Evolutionary conservation across 2,329 filamentous ascomycete genomes (phyloP).

Genomic region (Fusarium graminum): DNA sequence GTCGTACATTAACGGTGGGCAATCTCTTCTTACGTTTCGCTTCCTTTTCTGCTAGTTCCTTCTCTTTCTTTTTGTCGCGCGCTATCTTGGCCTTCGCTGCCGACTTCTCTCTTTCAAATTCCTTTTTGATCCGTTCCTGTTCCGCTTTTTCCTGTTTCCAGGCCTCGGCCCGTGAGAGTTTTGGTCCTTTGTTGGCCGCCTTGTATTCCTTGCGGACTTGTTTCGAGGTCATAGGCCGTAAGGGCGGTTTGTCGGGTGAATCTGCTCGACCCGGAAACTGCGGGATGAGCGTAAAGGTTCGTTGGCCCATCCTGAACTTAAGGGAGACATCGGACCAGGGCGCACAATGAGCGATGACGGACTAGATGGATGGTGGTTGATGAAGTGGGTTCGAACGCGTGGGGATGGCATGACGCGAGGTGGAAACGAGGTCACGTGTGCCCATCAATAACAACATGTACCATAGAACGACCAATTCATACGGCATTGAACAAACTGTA

Average conservation of each 20-base stretch:
- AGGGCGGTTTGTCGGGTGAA: slow-evolving; percentile 35
- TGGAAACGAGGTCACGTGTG: slow-evolving; percentile 48
- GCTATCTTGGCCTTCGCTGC: slow-evolving; percentile 62
- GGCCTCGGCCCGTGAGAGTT: slow-evolving; percentile 58
- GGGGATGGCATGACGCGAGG: slow-evolving; percentile 40
- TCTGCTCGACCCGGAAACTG: slow-evolving; percentile 45
- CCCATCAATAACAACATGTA: slow-evolving; percentile 18
- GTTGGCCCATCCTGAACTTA: slow-evolving; percentile 54
- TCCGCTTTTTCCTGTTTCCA: slow-evolving; percentile 60
- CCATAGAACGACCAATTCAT: not conserved
- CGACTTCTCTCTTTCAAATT: slow-evolving; percentile 64
- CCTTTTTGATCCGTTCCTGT: slow-evolving; percentile 67
- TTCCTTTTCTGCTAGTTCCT: slow-evolving; percentile 63
- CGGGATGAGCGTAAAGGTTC: slow-evolving; percentile 62
- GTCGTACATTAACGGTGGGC: slow-evolving; percentile 66
- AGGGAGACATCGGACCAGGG: slow-evolving; percentile 35
- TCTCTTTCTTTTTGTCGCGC: slow-evolving; percentile 68
- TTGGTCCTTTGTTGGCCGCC: slow-evolving; percentile 51
- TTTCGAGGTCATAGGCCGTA: slow-evolving; percentile 58
- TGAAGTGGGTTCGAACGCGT: slow-evolving; percentile 16
- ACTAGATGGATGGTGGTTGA: slow-evolving; percentile 1
- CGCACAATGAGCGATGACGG: not conserved
- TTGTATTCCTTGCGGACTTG: slow-evolving; percentile 58
- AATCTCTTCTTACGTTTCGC: slow-evolving; percentile 65
- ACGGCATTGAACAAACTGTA: not conserved